Conservation (phyloP, 148 eudicot genomes). For the Nyssa sinensis region DNA sequence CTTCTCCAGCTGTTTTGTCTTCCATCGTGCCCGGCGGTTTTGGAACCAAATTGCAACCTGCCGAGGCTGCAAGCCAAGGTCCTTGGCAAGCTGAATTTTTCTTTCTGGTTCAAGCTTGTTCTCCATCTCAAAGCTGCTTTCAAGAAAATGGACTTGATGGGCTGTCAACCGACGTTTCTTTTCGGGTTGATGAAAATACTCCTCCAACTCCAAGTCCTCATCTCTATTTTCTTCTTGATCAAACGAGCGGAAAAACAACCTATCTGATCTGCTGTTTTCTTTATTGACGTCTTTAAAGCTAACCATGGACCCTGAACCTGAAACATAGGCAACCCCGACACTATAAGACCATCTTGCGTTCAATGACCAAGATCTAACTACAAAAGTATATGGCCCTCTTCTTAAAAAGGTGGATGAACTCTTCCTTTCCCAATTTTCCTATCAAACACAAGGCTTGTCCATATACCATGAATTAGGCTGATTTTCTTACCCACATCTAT, state of each 20-base stretch:
- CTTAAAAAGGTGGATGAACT: neutral
- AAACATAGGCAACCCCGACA: neutral
- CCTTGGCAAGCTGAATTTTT: conserved; percentile 80
- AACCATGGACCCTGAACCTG: conserved; percentile 73
- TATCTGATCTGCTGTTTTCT: conserved; percentile 39
- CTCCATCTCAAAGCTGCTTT: conserved; percentile 68
- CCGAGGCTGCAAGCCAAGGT: conserved; percentile 82
- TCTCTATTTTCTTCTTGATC: conserved; percentile 60
- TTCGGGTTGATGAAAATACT: conserved; percentile 63
- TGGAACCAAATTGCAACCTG: conserved; percentile 94
- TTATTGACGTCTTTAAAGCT: conserved; percentile 61
- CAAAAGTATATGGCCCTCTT: neutral
- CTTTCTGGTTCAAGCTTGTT: conserved; percentile 88
- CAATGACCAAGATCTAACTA: neutral
- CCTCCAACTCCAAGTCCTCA: conserved; percentile 64
- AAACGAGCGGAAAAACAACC: conserved; percentile 46
- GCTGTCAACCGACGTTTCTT: conserved; percentile 72
- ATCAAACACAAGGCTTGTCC: no score
- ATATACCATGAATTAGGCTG: no score
- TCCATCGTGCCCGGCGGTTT: conserved; percentile 87
- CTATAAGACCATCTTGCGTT: neutral
- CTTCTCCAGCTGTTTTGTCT: conserved; percentile 71
- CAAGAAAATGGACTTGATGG: conserved; percentile 73
- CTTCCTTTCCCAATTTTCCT: conserved; percentile 8
- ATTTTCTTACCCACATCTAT: conserved; percentile 14